Conservation (phyloP, 1,284 basidiomycete genomes). For the Austroboletus novae-zelandiae region DNA sequence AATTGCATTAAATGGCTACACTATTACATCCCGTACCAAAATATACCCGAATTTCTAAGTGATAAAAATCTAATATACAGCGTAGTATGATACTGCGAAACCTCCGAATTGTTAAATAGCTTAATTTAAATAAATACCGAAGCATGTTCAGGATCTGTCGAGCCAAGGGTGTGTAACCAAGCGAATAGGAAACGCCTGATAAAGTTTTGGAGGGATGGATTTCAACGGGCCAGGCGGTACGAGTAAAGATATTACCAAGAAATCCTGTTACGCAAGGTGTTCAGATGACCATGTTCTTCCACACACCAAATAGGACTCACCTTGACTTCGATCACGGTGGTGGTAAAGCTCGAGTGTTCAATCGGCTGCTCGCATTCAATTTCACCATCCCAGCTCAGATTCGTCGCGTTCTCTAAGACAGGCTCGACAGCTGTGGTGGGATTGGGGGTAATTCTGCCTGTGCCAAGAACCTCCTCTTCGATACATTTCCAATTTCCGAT, state of each 20-base stretch:
- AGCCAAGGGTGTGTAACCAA: conserved; percentile 50
- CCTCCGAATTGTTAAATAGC: background rate
- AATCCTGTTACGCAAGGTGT: conserved; percentile 43
- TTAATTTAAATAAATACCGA: conserved; percentile 21
- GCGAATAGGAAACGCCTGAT: conserved; percentile 46
- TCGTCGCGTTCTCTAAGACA: conserved; percentile 5
- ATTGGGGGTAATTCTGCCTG: conserved; percentile 20
- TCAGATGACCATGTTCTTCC: background rate
- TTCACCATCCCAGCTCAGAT: conserved; percentile 44
- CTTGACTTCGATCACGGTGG: conserved; percentile 31
- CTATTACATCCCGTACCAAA: background rate
- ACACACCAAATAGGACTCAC: conserved; percentile 18
- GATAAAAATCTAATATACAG: conserved; percentile 13
- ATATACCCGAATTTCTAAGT: background rate
- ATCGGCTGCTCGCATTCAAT: conserved; percentile 34
- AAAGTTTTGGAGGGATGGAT: conserved; percentile 35
- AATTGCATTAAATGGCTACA: too few species aligned
- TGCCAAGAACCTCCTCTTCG: conserved; percentile 30
- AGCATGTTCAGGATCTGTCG: conserved; percentile 27
- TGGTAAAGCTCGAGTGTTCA: conserved; percentile 40
- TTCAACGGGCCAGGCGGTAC: conserved; percentile 22
- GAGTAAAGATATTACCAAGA: conserved; percentile 45
- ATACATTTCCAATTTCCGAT: conserved; percentile 4
- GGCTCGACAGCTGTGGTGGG: conserved; percentile 15
- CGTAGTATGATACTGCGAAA: background rate